Conservation (phyloP, 148 eudicot genomes). For the Bassia scoparia region DNA sequence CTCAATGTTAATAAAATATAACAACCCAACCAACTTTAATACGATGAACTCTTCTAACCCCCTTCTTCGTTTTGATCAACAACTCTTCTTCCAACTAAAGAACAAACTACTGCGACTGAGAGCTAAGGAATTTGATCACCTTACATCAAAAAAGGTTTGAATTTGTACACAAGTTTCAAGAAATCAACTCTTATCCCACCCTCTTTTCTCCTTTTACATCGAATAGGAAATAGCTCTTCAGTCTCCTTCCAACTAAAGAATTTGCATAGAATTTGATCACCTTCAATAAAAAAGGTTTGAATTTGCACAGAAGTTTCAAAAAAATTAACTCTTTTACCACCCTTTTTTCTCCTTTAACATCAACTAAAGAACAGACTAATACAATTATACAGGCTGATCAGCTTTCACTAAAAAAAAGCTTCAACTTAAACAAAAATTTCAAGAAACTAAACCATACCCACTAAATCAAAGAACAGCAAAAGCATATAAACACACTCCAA, state of each 20-base stretch:
- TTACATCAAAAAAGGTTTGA: background rate
- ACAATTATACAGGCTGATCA: too few relatives aligned
- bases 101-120: background rate
- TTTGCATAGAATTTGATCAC: background rate
- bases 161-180: background rate
- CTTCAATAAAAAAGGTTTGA: background rate
- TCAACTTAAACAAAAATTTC: background rate
- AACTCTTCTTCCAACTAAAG: background rate
- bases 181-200: too few relatives aligned
- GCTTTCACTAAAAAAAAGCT: background rate
- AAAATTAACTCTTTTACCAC: too few relatives aligned
- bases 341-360: too few relatives aligned
- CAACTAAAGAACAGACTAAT: too few relatives aligned
- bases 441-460: background rate
- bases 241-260: too few relatives aligned
- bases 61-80: background rate
- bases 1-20: background rate
- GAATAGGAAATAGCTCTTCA: too few relatives aligned
- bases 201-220: too few relatives aligned
- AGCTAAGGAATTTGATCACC: background rate
- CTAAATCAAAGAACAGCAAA: conserved; percentile 1
- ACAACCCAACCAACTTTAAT: background rate
- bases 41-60: background rate
- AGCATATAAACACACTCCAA: background rate
- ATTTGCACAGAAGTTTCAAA: background rate